Base-by-base conservation (phyloP, 2,329 filamentous ascomycete genomes). In the Calonectria pauciramosa region DNA sequence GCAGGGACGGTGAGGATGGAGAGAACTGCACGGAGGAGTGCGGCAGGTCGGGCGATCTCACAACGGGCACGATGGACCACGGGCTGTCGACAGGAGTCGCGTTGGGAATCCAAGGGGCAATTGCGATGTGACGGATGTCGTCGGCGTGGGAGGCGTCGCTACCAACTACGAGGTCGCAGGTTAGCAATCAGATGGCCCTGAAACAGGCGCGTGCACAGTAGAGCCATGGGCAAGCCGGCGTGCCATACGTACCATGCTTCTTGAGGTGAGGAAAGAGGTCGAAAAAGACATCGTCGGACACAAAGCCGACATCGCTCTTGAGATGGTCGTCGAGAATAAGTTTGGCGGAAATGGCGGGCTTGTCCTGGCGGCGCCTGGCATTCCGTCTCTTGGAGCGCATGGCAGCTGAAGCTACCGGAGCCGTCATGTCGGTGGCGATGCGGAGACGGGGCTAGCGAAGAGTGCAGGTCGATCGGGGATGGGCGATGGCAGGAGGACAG, bases 1-100 rank as follows among this genome's bases (percentile, higher is more conserved):
- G 95, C 1, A 98, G 90, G 65, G 91, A 93, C 73, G 90, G 89
- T 68, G 92, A 97, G 63, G 90, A 90, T 0, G 94, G 91, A 16
- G 94, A 94, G 80, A 96, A 94, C 75, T 96, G 93, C 49, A 98
- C 90, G 1, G 95, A 97, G 7, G 94, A 95, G 77, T 94, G 91
- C 23, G 94, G 91, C 54, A 96, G 89, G 13, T 91, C 89, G 54
- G 91, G 88, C 52, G 92, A 92, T 77, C 89, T 88, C 28, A 89
- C 89, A 73, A 98, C 91, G 1, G 96, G 95, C 41, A 99, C 91
- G 65, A 99, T 91, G 10, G 95, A 95, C 97, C 97, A 99, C 60
- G 91, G 89, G 23, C 92, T 91, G 72, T 92, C 91, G 82, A 94
- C 88, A 26, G 90, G 85, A 8, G 86, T 87, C 44, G 88, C 84